Base-by-base conservation (phyloP, 2,329 filamentous ascomycete species). In the Claviceps quebecensis region DNA sequence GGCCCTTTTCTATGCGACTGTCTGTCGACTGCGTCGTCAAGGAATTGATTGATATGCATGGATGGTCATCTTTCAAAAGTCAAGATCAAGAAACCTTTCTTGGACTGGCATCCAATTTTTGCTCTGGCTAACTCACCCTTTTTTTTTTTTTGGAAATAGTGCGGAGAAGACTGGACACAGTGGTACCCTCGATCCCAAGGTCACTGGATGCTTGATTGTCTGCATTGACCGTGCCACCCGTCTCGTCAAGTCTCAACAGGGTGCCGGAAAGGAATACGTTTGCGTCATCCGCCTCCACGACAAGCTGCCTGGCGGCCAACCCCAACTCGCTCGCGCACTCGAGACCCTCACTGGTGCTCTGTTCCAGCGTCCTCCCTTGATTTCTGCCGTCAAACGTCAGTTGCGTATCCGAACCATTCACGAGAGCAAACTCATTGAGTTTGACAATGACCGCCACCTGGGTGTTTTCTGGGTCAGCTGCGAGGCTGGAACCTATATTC, bases 381-480 rank as follows among this genome's bases (percentile, higher is more conserved):
- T 98, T 67, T 97, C 91, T 29, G 93, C 93, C 65, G 93, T 98
- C 69, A 98, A 98, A 84, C 84, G 93, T 63, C 91, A 97, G 75
- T 81, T 98, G 56, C 90, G 93, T 78, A 95, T 98, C 71, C 84
- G 93, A 72, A 96, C 91, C 56, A 95, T 98, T 61, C 86, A 97
- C 75, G 89, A 97, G 73, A 94, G 85, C 80, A 95, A 94, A 75
- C 77, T 97, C 51, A 81, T 88, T 66, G 93, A 98, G 75, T 98
- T 97, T 67, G 93, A 98, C 75, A 97, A 98, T 66, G 91, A 97
- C 64, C 84, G 93, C 62, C 90, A 97, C 69, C 80, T 98, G 39
- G 93, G 87, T 69, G 91, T 97, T 52, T 98, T 98, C 80, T 97
- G 93, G 91, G 93, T 97, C 61, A 95, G 88, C 72, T 98, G 93